Evolutionary conservation across 345 rosid genomes (phyloP).

Genomic region (Aquilaria yunnanensis): DNA sequence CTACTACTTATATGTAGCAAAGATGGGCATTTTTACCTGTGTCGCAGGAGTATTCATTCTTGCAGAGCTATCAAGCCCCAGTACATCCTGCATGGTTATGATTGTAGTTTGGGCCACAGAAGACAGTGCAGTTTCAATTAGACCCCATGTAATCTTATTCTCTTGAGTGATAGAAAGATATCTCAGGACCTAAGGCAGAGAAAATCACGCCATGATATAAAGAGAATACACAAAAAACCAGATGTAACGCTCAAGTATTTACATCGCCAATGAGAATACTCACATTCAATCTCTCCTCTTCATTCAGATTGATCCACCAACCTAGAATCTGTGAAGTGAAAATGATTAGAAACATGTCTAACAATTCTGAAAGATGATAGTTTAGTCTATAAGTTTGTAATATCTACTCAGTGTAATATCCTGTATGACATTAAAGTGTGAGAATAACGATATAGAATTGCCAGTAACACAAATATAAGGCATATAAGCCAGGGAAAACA

Average conservation of each 20-base stretch:
- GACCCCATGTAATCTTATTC: conserved; percentile 53
- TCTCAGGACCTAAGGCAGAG: conserved; percentile 43
- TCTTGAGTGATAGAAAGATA: conserved; percentile 55
- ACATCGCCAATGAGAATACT: conserved; percentile 16
- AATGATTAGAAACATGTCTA: conserved; percentile 3
- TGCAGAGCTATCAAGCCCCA: conserved; percentile 70
- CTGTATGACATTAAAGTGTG: neutral
- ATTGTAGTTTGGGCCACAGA: conserved; percentile 74
- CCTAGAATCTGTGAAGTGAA: conserved; percentile 49
- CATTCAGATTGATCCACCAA: conserved; percentile 72
- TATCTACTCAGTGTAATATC: neutral
- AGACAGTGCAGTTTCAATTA: conserved; percentile 56
- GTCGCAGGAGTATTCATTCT: conserved; percentile 96
- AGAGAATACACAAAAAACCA: neutral
- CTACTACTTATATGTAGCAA: neutral
- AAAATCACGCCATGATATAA: conserved; percentile 3
- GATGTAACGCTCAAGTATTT: neutral
- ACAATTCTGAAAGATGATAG: neutral
- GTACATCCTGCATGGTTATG: conserved; percentile 89
- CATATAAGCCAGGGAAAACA: neutral
- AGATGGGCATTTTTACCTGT: conserved; percentile 32
- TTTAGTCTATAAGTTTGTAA: neutral
- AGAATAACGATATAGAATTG: neutral
- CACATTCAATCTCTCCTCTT: conserved; percentile 66
- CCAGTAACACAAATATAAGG: too few species aligned